Percentiles rank a stretch among this genome's conserved stretches.
phyloP scores from a whole-genome alignment of 2,329 filamentous ascomycete species.

The Colletotrichum sp. region DNA sequence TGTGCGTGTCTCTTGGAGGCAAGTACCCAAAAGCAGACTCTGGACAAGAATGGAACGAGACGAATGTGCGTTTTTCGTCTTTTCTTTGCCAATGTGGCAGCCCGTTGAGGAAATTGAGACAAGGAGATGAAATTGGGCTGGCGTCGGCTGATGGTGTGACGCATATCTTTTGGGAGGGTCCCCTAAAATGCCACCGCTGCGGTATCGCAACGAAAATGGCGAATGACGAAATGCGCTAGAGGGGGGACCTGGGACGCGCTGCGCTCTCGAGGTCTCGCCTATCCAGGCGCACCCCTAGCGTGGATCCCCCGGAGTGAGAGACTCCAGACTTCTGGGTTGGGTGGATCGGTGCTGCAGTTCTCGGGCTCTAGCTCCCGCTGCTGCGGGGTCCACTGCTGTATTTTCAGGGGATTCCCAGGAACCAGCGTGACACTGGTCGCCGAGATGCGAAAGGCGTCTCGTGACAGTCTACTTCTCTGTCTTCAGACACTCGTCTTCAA shows the following conservation, averaged over 20 bases:
- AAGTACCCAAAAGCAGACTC: background rate
- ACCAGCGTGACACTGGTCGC: background rate
- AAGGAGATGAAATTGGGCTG: background rate
- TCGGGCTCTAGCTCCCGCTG: slow-evolving; percentile 6
- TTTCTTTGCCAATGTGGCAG: background rate
- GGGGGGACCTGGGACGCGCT: background rate
- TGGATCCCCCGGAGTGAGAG: slow-evolving; percentile 2
- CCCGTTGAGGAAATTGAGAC: background rate
- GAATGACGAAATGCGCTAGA: slow-evolving; percentile 22
- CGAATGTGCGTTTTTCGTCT: background rate
- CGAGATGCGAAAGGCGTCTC: background rate
- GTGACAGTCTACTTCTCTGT: background rate
- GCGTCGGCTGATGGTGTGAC: background rate
- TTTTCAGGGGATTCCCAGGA: background rate
- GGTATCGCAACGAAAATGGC: slow-evolving; percentile 15
- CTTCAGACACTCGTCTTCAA: background rate
- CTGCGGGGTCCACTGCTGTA: slow-evolving; percentile 4
- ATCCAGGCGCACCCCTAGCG: background rate
- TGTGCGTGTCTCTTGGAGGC: background rate
- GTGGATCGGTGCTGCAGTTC: slow-evolving; percentile 7
- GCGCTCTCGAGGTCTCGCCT: background rate
- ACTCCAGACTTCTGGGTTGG: background rate
- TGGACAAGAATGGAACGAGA: background rate
- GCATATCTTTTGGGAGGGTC: background rate
- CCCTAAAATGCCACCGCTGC: background rate